Evolutionary conservation across 352 stramenopile species (phyloP).

Genomic region (Pythium apleroticum): DNA sequence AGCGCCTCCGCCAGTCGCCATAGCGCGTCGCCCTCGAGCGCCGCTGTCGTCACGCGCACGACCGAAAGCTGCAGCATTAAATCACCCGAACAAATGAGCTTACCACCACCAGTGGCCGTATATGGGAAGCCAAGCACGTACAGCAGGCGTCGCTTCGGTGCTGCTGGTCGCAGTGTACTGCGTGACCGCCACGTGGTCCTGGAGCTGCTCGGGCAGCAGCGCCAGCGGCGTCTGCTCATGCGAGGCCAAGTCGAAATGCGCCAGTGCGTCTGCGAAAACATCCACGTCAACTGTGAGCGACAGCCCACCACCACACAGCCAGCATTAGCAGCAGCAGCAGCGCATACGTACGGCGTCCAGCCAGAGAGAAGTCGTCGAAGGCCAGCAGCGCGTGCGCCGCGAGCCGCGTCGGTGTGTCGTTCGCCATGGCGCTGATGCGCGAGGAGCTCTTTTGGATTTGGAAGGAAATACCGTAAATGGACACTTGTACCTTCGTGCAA

Average conservation of each 20-base stretch:
- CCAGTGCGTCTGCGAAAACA: not conserved
- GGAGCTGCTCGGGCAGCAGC: conserved; percentile 1
- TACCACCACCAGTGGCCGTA: not conserved
- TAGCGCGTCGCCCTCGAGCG: conserved; percentile 23
- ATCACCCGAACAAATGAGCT: not conserved
- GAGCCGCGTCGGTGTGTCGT: not conserved
- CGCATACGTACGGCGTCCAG: conserved; percentile 46
- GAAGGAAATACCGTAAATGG: not conserved
- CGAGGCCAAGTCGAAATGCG: conserved; percentile 7
- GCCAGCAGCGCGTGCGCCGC: conserved; percentile 47
- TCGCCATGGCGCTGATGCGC: not conserved
- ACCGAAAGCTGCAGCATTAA: conserved; percentile 29
- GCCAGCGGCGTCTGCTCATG: not conserved
- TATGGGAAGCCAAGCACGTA: not conserved
- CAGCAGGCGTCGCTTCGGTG: not conserved
- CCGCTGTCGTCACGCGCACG: conserved; percentile 37
- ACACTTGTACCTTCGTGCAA: conserved; percentile 23
- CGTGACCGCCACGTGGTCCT: not conserved
- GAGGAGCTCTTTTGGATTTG: not conserved
- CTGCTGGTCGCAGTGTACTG: not conserved
- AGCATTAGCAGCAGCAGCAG: not conserved
- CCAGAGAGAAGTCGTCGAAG: conserved; percentile 70
- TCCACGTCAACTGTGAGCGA: not conserved
- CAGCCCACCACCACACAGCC: not conserved
- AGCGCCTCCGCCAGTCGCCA: conserved; percentile 55